Conservation (phyloP, 345 rosid genomes). For the Lumnitzera racemosa region DNA sequence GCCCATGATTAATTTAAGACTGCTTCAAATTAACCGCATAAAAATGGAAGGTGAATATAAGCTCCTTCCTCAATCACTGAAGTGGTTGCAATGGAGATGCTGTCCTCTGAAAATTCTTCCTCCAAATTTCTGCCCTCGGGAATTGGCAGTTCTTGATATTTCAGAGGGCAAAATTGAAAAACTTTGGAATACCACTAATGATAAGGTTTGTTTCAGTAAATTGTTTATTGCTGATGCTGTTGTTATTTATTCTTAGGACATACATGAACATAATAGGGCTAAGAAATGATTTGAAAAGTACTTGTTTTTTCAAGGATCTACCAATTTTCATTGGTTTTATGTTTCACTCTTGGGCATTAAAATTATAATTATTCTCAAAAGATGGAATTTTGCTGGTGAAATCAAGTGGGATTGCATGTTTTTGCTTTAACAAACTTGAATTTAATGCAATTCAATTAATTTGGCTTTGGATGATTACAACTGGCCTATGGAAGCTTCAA, state of each 20-base stretch:
- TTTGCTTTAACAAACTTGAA: neutral
- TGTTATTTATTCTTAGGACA: neutral
- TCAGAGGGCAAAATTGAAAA: conserved; percentile 38
- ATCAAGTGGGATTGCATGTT: neutral
- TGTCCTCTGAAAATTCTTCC: conserved; percentile 45
- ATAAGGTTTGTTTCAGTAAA: conserved; percentile 17
- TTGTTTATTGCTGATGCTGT: too few species aligned
- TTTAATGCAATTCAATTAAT: neutral
- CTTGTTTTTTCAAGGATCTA: too few species aligned
- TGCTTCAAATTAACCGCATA: conserved; percentile 53
- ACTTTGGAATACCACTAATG: conserved; percentile 22
- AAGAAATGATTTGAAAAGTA: too few species aligned
- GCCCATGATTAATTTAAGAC: conserved; percentile 42
- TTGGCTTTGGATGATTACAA: neutral
- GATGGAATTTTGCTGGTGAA: neutral
- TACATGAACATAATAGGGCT: too few species aligned
- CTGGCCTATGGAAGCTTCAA: neutral
- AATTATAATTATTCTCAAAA: conserved; percentile 16
- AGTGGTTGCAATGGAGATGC: conserved; percentile 69
- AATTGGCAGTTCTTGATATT: conserved; percentile 69
- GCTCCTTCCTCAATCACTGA: conserved; percentile 42
- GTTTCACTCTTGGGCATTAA: conserved; percentile 14
- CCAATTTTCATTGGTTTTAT: too few species aligned
- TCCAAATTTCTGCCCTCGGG: conserved; percentile 21
- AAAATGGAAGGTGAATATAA: conserved; percentile 47